Evolutionary conservation across 2,329 filamentous ascomycete species (phyloP).

Genomic region (Xylariaceae sp.): DNA sequence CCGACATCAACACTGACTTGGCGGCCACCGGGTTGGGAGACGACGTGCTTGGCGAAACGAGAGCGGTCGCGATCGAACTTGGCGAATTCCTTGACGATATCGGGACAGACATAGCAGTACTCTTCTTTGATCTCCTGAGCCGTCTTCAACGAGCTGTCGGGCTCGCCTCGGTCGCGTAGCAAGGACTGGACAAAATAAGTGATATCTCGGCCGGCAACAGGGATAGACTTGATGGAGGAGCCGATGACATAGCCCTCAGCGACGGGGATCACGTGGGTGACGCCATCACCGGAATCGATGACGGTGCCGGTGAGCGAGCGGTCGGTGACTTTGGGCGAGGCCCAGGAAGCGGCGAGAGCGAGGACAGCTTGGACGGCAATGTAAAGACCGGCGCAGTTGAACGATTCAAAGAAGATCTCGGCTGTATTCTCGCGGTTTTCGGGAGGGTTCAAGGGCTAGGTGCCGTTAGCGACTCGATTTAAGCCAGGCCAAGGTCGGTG

Average conservation of each 20-base stretch:
- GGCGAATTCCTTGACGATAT: conserved; percentile 97
- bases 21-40: conserved; percentile 80
- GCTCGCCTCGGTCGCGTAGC: conserved; percentile 90
- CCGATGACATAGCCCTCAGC: conserved; percentile 99
- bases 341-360: conserved; percentile 95
- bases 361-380: conserved; percentile 98
- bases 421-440: conserved; percentile 99
- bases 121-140: conserved; percentile 98
- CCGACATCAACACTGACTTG: conserved; percentile 86
- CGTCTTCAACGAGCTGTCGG: conserved; percentile 94
- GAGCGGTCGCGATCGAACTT: conserved; percentile 91
- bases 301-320: conserved; percentile 94
- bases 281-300: conserved; percentile 97
- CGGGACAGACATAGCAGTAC: conserved; percentile 96
- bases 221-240: conserved; percentile 98
- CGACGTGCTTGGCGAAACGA: conserved; percentile 85
- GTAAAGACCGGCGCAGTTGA: conserved; percentile 98
- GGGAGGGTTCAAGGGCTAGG: conserved; percentile 87
- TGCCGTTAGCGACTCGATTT: conserved; percentile 18
- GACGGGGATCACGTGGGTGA: conserved; percentile 97
- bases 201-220: conserved; percentile 95
- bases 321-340: conserved; percentile 94
- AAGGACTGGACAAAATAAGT: conserved; percentile 98
- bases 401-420: conserved; percentile 99
- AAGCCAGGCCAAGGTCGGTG: background rate